A percentile compares a stretch with the other conserved stretches of the same genome.
These are phyloP conservation scores for Mangifera indica DNA, from an alignment of 345 rosid genomes.

Conservation along the genomic window DNA sequence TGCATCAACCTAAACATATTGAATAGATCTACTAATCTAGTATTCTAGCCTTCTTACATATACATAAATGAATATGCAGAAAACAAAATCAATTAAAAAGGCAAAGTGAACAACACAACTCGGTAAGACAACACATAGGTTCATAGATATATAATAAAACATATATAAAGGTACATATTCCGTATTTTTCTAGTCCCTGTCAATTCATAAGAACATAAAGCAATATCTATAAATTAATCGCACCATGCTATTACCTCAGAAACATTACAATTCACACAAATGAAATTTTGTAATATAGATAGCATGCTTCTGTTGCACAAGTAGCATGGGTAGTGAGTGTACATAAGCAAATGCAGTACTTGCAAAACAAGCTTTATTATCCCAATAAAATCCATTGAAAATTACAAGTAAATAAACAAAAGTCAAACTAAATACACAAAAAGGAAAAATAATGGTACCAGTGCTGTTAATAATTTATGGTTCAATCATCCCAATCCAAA, in stretches of 20 bases:
- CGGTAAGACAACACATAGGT: no score
- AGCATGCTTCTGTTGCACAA: not conserved
- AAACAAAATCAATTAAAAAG: not conserved
- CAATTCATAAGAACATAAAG: not conserved
- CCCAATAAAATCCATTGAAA: not conserved
- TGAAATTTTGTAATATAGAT: not conserved
- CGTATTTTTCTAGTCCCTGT: not conserved
- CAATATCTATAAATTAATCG: not conserved
- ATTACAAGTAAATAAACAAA: not conserved
- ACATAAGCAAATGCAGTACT: not conserved
- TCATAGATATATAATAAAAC: no score
- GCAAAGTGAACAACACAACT: not conserved
- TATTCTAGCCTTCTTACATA: not conserved
- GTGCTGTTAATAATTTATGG: not conserved
- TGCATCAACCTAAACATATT: not conserved
- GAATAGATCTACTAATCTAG: not conserved
- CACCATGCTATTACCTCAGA: not conserved
- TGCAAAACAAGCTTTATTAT: not conserved
- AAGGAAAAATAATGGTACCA: not conserved
- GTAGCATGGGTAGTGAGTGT: not conserved
- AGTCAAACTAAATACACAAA: not conserved
- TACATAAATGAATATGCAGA: not conserved
- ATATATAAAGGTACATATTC: no score
- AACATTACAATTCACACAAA: not conserved
- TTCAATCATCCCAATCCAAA: not conserved